phyloP scores from a whole-genome alignment of 2,329 filamentous ascomycete genomes.

The Phialemoniopsis sp. region DNA sequence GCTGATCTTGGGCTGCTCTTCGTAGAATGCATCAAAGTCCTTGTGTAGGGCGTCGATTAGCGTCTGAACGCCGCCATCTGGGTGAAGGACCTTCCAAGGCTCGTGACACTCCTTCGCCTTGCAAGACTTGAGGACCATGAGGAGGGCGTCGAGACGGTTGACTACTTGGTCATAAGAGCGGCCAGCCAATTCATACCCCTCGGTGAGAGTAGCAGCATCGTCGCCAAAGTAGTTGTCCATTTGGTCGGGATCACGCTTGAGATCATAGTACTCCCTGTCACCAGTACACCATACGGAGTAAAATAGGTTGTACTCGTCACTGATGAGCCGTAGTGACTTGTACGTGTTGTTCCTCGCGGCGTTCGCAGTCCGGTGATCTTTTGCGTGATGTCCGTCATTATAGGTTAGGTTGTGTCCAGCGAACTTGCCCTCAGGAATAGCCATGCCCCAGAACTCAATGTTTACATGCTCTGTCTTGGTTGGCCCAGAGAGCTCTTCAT shows the following conservation, averaged over 20 bases:
- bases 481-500: constrained; percentile 14
- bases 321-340: constrained; percentile 53
- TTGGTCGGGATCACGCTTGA: constrained; percentile 48
- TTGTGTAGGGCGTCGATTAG: constrained; percentile 44
- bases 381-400: constrained; percentile 1
- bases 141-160: constrained; percentile 49
- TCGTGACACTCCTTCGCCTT: constrained; percentile 44
- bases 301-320: constrained; percentile 52
- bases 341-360: constrained; percentile 61
- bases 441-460: constrained; percentile 53
- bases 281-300: constrained; percentile 68
- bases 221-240: constrained; percentile 38
- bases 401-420: no score
- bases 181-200: no score
- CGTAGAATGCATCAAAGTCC: constrained; percentile 48
- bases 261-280: constrained; percentile 62
- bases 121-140: constrained; percentile 58
- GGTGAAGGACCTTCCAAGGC: constrained; percentile 55
- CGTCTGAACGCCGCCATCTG: constrained; percentile 41
- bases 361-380: no score
- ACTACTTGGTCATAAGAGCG: constrained; percentile 33
- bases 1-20: constrained; percentile 39
- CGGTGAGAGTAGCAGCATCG: no score
- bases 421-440: constrained; percentile 28
- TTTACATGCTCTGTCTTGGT: constrained; percentile 49